phyloP scores from a whole-genome alignment of 129 eudicot genomes.

The Chrysanthemum seticuspe region DNA sequence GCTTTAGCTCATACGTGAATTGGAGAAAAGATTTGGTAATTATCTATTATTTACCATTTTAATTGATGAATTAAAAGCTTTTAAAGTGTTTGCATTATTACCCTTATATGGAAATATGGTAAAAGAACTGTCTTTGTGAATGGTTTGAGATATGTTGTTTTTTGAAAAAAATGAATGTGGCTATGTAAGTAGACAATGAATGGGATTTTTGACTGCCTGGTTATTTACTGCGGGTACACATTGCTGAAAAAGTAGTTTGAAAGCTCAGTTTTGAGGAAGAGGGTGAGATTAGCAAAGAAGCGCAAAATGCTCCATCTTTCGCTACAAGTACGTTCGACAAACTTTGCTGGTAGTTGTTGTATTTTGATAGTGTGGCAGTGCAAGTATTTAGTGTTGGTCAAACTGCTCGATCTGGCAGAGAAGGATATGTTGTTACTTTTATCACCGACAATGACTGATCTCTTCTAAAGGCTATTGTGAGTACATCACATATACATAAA shows the following conservation, averaged over 20 bases:
- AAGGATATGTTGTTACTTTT: constrained; percentile 93
- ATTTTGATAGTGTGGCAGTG: no score
- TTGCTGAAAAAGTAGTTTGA: no score
- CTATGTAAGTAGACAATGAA: no score
- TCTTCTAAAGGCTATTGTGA: constrained; percentile 81
- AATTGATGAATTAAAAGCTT: not conserved
- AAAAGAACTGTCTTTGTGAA: not conserved
- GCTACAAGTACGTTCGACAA: no score
- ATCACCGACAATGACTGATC: constrained; percentile 90
- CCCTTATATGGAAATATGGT: not conserved
- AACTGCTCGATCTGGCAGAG: constrained; percentile 97
- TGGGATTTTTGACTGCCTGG: no score
- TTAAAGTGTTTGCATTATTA: not conserved
- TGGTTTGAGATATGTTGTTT: not conserved
- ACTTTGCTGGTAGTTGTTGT: no score
- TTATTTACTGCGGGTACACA: no score
- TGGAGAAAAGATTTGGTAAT: no score
- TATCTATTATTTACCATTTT: constrained; percentile 3
- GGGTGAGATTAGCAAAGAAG: no score
- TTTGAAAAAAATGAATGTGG: not conserved
- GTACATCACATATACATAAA: constrained; percentile 14
- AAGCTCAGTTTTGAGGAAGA: no score
- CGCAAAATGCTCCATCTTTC: no score
- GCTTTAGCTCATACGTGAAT: constrained; percentile 31
- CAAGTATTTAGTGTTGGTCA: constrained; percentile 66